phyloP scores from a whole-genome alignment of 108 stramenopile species.

The Craspedostauros australis region DNA sequence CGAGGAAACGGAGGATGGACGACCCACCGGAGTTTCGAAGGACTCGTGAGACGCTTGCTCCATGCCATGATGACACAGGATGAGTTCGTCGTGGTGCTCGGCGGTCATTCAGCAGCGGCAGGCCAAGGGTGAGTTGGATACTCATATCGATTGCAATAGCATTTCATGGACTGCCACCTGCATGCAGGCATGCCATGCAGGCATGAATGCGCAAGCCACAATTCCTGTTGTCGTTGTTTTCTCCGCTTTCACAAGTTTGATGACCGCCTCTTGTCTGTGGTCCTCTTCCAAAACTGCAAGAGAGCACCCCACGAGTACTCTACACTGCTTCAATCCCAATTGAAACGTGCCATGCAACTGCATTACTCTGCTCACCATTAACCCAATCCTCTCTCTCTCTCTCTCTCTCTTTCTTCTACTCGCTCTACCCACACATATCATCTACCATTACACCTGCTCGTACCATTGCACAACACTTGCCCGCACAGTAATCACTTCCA shows the following conservation, averaged over 20 bases:
- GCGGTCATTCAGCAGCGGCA: conserved; percentile 53
- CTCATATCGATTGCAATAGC: too few species aligned
- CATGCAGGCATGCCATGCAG: too few species aligned
- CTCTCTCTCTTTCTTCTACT: neutral
- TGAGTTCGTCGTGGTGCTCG: conserved; percentile 67
- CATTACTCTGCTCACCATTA: too few species aligned
- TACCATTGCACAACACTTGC: neutral
- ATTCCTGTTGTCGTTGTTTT: too few species aligned
- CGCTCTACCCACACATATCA: neutral
- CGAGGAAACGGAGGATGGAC: conserved; percentile 71
- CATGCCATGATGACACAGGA: conserved; percentile 86
- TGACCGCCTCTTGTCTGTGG: too few species aligned
- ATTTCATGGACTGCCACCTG: too few species aligned
- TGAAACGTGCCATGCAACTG: too few species aligned
- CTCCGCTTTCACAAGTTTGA: too few species aligned
- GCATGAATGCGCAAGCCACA: too few species aligned
- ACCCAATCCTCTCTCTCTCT: neutral
- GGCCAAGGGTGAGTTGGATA: conserved; percentile 35
- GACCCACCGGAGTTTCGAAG: conserved; percentile 53
- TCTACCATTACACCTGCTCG: neutral
- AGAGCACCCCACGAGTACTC: too few species aligned
- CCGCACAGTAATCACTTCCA: conserved; percentile 64
- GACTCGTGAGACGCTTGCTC: conserved; percentile 63
- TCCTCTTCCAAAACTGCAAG: too few species aligned
- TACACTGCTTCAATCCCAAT: too few species aligned